Base-by-base conservation (phyloP, 2,329 filamentous ascomycete species). In the Cladobotryum mycophilum region DNA sequence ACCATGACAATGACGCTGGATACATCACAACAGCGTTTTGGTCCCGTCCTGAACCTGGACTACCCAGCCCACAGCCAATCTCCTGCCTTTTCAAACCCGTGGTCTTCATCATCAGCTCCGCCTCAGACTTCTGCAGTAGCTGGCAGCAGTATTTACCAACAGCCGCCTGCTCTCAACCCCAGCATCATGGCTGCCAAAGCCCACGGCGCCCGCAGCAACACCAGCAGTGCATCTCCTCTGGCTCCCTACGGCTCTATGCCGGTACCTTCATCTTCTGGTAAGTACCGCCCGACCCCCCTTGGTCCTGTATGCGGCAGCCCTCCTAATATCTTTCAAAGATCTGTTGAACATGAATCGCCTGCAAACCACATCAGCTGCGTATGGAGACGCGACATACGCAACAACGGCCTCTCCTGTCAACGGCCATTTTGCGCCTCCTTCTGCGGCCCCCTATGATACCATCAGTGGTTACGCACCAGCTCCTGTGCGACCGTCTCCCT, bases 1-100 rank as follows among this genome's bases (percentile, higher is more conserved):
- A 20, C 20, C 70, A 96, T 96, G 90, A 93, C 89, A 74, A 95
- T 96, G 89, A 88, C 91, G 70, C 82, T 96, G 76, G 89, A 96
- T 75, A 83, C 84, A 64, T 88, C 90, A 70, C 89, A 92, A 74
- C 88, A 84, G 75, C 82, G 82, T 69, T 88, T 86, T 74, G 88
- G 80, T 65, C 81, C 78, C 65, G 72, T 79, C 67, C 71, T 95
- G 75, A 83, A 82, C 70, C 93, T 92, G 76, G 88, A 92, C 68
- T 89, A 88, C 70, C 70, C 75, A 53, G 68, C 71, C 35, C 66
- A 68, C 59, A 56, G 54, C 67, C 76, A 63, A 67, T 78, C 75
- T 65, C 78, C 72, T 82, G 86, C 93, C 58, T 96, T 96, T 75
- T 90, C 86, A 63, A 93, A 96, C 69, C 90, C 90, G 40, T 96